A percentile compares a stretch with the other conserved stretches of the same genome.
These are phyloP conservation scores for Candida sp. DNA, from an alignment of 1,139 yeast genomes.

Conservation along the genomic window DNA sequence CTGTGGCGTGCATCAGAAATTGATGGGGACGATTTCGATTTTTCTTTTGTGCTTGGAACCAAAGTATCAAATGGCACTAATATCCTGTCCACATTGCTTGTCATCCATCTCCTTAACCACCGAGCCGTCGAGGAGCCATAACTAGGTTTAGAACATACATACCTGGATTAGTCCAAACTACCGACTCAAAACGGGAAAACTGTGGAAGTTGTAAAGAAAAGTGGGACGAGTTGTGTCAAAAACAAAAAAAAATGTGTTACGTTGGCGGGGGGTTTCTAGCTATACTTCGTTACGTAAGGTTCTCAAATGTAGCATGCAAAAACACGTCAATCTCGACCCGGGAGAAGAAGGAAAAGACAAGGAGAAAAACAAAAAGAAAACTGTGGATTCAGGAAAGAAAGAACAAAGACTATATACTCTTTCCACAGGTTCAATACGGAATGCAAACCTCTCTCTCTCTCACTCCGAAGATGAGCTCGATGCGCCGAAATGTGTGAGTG, in stretches of 20 bases:
- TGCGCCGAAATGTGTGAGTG: neutral
- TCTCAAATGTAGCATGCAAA: neutral
- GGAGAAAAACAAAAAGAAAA: neutral
- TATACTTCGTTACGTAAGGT: neutral
- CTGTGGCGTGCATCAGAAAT: neutral
- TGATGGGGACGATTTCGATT: neutral
- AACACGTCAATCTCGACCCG: neutral
- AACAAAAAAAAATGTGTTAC: neutral
- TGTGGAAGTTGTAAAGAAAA: neutral
- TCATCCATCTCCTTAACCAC: no score
- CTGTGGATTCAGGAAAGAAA: neutral
- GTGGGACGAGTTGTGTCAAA: neutral
- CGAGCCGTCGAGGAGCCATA: no score
- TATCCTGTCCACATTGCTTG: no score
- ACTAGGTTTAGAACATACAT: neutral
- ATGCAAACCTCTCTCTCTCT: neutral
- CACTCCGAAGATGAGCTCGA: neutral
- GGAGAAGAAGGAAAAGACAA: no score
- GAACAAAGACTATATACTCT: neutral
- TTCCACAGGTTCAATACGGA: neutral
- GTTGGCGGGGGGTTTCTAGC: neutral
- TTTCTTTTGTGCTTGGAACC: neutral
- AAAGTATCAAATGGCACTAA: neutral
- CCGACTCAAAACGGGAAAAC: no score
- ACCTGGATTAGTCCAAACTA: no score